Evolutionary conservation across 345 rosid genomes (phyloP), one percentile per base, ranked within the genome.

Genomic region (Eucalyptus dawsonii): DNA sequence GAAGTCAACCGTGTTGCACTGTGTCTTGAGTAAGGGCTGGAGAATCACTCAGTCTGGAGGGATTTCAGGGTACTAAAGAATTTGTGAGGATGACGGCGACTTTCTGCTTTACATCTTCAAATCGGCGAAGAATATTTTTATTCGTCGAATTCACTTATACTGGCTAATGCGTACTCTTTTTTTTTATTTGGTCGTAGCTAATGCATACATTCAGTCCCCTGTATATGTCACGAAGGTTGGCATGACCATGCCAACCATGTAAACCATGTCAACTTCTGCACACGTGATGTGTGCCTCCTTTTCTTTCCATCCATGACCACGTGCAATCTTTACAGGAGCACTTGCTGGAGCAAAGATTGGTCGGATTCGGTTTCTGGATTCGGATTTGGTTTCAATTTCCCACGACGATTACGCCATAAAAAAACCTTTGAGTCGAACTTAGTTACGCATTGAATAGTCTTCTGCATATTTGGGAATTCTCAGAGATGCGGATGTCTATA

Each of bases 301-400:
- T 87, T 9, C 42, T 81, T 34, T 5, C 56, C 24, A 50, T 11
- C n/a, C 86, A 31, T 4, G 11, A 50, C 42, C 89, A 90, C 93
- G 93, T 92, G 89, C 88, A 92, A 89, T 93, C 94, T 54, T 90
- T 88, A 58, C 93, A 92, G 29, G 94, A 92, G 87, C 93, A 92
- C 53, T 89, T 90, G 13, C 94, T 92, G 51, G 69, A 87, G 83
- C 86, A 50, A 62, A 94, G 93, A 87, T 51, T 91, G 88, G 81
- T 37, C 88, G 92, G 89, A 93, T 91, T 89, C 34, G 34, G 34
- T 34, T 34, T 34, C 34, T 50, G 53, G 53, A 51, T 51, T 51
- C 22, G 8, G 56, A 53, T 53, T 53, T 0, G 58, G 60, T 89
- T 91, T 88, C 90, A 85, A 31, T 92, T 94, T 89, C 94, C 90